Conservation (phyloP, 768 basidiomycete species). For the Gautieria morchelliformis region DNA sequence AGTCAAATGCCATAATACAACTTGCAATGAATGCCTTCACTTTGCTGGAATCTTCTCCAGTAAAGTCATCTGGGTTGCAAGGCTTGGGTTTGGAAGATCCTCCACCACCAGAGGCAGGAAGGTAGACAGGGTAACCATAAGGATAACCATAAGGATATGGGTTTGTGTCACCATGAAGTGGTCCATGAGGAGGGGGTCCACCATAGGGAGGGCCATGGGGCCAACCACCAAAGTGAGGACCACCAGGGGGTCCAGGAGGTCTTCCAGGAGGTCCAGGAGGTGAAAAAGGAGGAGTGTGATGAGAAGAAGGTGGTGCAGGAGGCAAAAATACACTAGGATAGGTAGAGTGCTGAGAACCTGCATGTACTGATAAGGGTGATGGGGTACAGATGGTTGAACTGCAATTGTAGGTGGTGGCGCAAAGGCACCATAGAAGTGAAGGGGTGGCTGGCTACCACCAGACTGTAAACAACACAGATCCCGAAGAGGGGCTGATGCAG, state of each 20-base stretch:
- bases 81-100: neutral
- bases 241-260: neutral
- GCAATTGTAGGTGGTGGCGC: too few species aligned
- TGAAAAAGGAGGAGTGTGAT: neutral
- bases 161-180: neutral
- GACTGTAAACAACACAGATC: too few species aligned
- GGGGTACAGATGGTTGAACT: too few species aligned
- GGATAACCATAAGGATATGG: neutral
- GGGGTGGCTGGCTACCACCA: too few species aligned
- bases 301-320: neutral
- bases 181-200: neutral
- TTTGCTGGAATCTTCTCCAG: neutral
- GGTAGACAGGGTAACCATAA: neutral
- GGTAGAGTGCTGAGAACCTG: neutral
- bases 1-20: neutral
- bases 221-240: neutral
- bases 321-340: neutral
- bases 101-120: neutral
- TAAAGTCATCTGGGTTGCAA: neutral
- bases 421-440: too few species aligned
- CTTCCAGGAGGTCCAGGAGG: neutral
- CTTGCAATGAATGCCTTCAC: neutral
- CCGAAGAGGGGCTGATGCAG: too few species aligned
- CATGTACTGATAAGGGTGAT: neutral
- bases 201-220: neutral